Evolutionary conservation across 768 basidiomycete genomes (phyloP).

Genomic region (Pleurotus tuoliensis): DNA sequence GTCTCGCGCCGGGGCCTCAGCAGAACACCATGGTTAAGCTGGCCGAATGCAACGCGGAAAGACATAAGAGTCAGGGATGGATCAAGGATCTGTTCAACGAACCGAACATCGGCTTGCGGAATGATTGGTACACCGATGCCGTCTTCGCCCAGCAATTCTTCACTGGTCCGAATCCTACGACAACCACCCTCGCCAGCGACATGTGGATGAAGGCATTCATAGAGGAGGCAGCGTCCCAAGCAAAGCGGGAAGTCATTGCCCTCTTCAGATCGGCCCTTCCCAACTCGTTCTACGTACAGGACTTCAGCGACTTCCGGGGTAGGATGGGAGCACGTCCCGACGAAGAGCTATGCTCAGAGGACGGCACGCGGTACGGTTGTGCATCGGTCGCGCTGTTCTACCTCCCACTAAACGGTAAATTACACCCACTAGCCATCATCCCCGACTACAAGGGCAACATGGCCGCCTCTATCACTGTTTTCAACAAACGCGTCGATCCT

Average conservation of each 20-base stretch:
- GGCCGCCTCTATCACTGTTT: constrained; percentile 20
- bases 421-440: constrained; percentile 25
- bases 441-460: constrained; percentile 25
- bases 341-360: constrained; percentile 8
- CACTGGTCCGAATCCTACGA: constrained; percentile 24
- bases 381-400: constrained; percentile 24
- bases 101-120: constrained; percentile 22
- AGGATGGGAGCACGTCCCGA: constrained; percentile 12
- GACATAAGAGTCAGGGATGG: background rate
- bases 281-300: constrained; percentile 17
- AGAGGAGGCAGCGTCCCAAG: constrained; percentile 10
- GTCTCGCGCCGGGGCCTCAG: background rate
- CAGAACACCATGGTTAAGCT: constrained; percentile 15
- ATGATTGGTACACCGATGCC: constrained; percentile 27
- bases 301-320: constrained; percentile 22
- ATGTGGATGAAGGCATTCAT: constrained; percentile 17
- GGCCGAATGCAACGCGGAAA: constrained; percentile 10
- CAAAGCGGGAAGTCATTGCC: background rate
- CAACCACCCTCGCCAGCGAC: constrained; percentile 17
- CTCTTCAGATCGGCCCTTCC: constrained; percentile 11
- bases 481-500: constrained; percentile 18
- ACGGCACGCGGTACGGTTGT: constrained; percentile 10
- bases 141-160: constrained; percentile 26
- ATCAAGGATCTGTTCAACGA: constrained; percentile 15
- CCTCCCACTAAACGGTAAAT: constrained; percentile 18